Percentiles rank a stretch among this genome's conserved stretches.
Conservation (phyloP, 768 basidiomycete species). For the Leccinum uliginosum region DNA sequence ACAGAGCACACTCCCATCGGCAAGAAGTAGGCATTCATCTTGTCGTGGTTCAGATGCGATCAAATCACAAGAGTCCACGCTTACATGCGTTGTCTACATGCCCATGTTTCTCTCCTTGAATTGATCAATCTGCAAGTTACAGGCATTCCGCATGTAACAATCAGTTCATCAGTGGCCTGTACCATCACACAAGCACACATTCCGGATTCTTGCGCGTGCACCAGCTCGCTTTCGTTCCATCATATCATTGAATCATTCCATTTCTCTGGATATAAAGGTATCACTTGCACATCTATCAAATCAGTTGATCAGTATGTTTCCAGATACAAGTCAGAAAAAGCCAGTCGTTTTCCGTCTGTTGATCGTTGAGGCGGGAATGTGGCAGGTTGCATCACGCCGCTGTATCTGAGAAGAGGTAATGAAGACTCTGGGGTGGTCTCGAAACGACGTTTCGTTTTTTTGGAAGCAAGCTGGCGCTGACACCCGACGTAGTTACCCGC, state of each 20-base stretch:
- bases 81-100: neutral
- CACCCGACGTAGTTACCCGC: neutral
- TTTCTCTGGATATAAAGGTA: neutral
- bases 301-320: neutral
- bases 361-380: neutral
- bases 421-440: neutral
- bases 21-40: neutral
- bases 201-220: neutral
- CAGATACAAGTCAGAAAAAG: neutral
- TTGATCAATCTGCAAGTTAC: neutral
- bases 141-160: neutral
- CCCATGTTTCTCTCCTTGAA: neutral
- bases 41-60: neutral
- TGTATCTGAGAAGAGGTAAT: neutral
- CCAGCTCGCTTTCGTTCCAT: neutral
- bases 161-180: neutral
- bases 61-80: neutral
- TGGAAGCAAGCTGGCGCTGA: neutral
- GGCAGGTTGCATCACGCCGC: neutral
- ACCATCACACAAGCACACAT: neutral
- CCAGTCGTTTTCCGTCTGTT: neutral
- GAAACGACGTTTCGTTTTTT: neutral
- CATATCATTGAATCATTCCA: too few relatives aligned
- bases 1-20: neutral
- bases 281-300: neutral